Evolutionary conservation across 805 yeast genomes (phyloP), one percentile per base, ranked within the genome.

Genomic region (Suhomyces sp.): DNA sequence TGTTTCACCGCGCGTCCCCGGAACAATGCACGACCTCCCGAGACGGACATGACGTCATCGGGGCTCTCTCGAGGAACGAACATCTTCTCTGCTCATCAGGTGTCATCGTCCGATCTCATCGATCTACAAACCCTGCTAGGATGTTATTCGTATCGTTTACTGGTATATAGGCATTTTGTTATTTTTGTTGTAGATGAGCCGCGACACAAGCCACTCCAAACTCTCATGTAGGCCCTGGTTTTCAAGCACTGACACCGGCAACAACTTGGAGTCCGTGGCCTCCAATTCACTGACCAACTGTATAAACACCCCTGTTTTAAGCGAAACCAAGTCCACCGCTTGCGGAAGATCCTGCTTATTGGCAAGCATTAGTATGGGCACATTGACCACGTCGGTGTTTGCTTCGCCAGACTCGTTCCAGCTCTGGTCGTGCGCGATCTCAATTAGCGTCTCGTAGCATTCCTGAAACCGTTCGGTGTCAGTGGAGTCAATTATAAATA

Each of bases 331-430:
- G 53, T 75, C 79, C 24, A 73, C 76, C 31, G 79, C 79, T 53
- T 73, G 75, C 31, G 80, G 79, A 54, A 75, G 67, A 60, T 94
- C 98, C 72, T 92, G 97, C 67, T 94, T 94, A 68, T 94, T 93
- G 6, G 97, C 98, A 63, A 93, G 77, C 97, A 93, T 93, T 53
- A 93, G 76, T 8, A 93, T 84, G 1, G 98, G 99, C 15, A 91
- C 86, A 29, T 96, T 76, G 52, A 72, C 91, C 27, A 60, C 56
- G 15, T 59, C 61, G 44, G 56, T 54, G 42, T 53, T 54, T 22
- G 23, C 47, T n/a, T 45, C 53, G 9, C 50, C 58, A 36, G 31
- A 60, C 59, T 26, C 13, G 55, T 50, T 74, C 65, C 90, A 85
- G 45, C 68, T 65, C 46, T 70, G 67, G 63, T 74, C 76, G 59